Percentiles rank a stretch among this genome's conserved stretches.
These are phyloP conservation scores for Ustilago trichophora DNA, from an alignment of 1,284 basidiomycete genomes.

Conservation along the genomic window DNA sequence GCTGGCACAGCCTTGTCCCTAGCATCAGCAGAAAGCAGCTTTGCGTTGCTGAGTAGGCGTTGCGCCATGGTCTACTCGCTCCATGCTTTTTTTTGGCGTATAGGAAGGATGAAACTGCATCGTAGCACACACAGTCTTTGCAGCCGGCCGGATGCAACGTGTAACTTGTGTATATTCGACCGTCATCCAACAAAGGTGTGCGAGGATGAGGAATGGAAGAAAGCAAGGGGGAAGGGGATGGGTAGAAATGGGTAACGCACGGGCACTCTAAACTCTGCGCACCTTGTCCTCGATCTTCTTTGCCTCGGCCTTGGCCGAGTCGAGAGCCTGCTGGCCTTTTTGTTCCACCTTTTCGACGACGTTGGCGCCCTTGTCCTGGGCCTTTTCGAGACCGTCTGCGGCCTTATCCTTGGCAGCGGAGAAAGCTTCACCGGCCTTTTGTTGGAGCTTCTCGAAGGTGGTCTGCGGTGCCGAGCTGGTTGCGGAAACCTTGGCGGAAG, in stretches of 20 bases:
- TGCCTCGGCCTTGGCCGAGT: conserved; percentile 51
- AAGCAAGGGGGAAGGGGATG: no score
- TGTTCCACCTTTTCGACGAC: conserved; percentile 36
- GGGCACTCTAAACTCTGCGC: conserved; percentile 56
- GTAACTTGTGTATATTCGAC: no score
- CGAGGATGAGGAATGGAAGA: no score
- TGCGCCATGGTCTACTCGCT: no score
- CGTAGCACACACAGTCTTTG: no score
- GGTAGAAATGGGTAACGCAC: neutral
- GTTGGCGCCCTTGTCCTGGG: conserved; percentile 38
- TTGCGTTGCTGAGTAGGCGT: no score
- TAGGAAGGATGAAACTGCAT: no score
- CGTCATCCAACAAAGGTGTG: no score
- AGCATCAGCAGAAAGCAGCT: no score
- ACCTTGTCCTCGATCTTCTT: conserved; percentile 56
- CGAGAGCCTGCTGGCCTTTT: conserved; percentile 50
- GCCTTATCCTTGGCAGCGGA: conserved; percentile 53
- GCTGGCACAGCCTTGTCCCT: no score
- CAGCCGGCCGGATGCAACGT: no score
- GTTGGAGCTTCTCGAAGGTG: conserved; percentile 57
- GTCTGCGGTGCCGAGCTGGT: conserved; percentile 41
- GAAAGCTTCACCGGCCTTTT: conserved; percentile 61
- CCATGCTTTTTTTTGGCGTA: no score
- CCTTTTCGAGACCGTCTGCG: conserved; percentile 38
- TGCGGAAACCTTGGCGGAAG: conserved; percentile 63